Conservation (phyloP, 352 stramenopile species). For the Pythium aristosporum region DNA sequence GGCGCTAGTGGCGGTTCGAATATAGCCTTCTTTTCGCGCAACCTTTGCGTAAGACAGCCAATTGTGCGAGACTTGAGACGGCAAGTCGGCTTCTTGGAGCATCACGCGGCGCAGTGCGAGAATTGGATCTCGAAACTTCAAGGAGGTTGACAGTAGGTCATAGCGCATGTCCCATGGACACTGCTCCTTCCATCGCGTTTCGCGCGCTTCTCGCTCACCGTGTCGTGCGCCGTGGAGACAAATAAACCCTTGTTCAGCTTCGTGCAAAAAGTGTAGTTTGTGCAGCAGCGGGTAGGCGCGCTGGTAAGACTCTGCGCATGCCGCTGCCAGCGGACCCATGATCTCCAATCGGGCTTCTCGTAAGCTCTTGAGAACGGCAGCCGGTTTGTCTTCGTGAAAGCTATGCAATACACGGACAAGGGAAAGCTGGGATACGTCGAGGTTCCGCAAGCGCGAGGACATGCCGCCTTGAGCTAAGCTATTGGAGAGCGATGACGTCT, state of each 20-base stretch:
- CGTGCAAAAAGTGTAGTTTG: slow-evolving; percentile 48
- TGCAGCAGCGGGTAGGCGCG: slow-evolving; percentile 42
- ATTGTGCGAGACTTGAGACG: slow-evolving; percentile 69
- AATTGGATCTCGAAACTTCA: slow-evolving; percentile 85
- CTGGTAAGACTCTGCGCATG: slow-evolving; percentile 48
- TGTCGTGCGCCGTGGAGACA: slow-evolving; percentile 11
- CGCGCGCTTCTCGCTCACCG: slow-evolving; percentile 7
- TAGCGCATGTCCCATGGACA: slow-evolving; percentile 72
- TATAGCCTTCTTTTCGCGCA: slow-evolving; percentile 79
- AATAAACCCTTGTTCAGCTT: slow-evolving; percentile 41
- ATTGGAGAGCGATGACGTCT: slow-evolving; percentile 52
- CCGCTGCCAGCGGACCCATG: slow-evolving; percentile 45
- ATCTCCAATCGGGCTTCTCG: slow-evolving; percentile 50
- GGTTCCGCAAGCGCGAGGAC: slow-evolving; percentile 52
- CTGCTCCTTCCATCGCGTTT: slow-evolving; percentile 51
- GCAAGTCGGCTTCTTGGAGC: slow-evolving; percentile 62
- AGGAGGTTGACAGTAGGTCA: slow-evolving; percentile 63
- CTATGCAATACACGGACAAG: slow-evolving; percentile 82
- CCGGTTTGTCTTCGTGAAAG: slow-evolving; percentile 55
- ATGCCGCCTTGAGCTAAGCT: slow-evolving; percentile 32
- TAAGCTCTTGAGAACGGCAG: slow-evolving; percentile 60
- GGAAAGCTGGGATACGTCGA: slow-evolving; percentile 73
- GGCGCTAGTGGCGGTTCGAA: slow-evolving; percentile 76
- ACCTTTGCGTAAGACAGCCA: slow-evolving; percentile 85
- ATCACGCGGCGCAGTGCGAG: slow-evolving; percentile 79